A percentile compares a stretch with the other conserved stretches of the same genome.
Conservation (phyloP, 1,139 yeast species). For the Suhomyces yuchorum region DNA sequence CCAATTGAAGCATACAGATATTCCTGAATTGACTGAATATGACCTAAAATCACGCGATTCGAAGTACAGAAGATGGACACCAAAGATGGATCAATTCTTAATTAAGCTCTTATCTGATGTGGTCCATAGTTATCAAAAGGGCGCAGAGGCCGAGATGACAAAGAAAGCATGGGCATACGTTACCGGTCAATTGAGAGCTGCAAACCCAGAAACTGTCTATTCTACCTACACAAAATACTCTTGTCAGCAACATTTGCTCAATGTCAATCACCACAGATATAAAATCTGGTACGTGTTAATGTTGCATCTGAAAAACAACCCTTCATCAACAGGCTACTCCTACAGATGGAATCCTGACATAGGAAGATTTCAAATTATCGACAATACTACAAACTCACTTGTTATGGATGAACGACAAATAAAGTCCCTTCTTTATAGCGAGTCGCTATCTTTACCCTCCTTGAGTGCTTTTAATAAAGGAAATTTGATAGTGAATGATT, state of each 20-base stretch:
- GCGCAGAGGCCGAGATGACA: constrained; percentile 35
- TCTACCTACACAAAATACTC: constrained; percentile 47
- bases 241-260: constrained; percentile 41
- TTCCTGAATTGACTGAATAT: constrained; percentile 26
- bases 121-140: constrained; percentile 39
- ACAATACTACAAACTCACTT: constrained; percentile 26
- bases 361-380: constrained; percentile 41
- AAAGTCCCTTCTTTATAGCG: constrained; percentile 37
- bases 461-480: constrained; percentile 37
- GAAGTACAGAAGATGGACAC: constrained; percentile 45
- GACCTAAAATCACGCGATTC: constrained; percentile 43
- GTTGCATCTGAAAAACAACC: constrained; percentile 31
- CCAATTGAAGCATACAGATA: constrained; percentile 8
- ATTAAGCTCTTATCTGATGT: constrained; percentile 39
- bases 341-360: constrained; percentile 42
- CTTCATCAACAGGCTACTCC: constrained; percentile 26
- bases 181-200: constrained; percentile 39
- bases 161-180: constrained; percentile 45
- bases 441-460: constrained; percentile 35
- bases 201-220: constrained; percentile 45
- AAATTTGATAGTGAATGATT: constrained; percentile 39
- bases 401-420: constrained; percentile 37
- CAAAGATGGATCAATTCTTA: constrained; percentile 42
- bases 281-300: constrained; percentile 40
- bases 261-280: constrained; percentile 43